Base-by-base conservation (phyloP, 495 filamentous ascomycete species). In the Opeltia flavorubescens region DNA sequence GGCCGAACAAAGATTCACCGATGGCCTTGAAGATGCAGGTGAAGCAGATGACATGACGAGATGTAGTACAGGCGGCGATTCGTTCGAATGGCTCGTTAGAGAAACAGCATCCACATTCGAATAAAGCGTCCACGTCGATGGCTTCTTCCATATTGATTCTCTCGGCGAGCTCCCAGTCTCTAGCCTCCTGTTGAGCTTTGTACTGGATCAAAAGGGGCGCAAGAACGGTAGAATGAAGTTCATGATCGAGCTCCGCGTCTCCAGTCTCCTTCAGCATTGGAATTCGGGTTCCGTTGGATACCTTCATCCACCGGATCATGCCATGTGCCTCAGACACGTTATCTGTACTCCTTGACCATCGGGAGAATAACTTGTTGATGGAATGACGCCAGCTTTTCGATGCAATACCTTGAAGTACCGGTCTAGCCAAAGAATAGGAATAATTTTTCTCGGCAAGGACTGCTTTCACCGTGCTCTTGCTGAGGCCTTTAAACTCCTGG, bases 101-200 rank as follows among this genome's bases (percentile, higher is more conserved):
- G 53, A 83, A 91, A 64, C 91, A 98, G 65, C 89, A 95, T 55
- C 81, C 80, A 60, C 91, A 98, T 57, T 96, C 91, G 53, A 87
- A 81, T 15, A 89, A 59, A 21, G 78, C 79, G 25, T 80, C 71
- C 5, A 68, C 73, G 25, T 74, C 67, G 54, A 83, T 77, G 4
- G 91, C 89, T 53, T 95, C 84, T 31, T 66, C 62, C 20, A 75
- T 77, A 61, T 94, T 91, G 48, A 94, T 54, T 21, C 75, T 66
- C 5, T 74, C 52, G 7, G 91, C 88, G 29, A 84, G 50, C 27
- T 58, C 56, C 43, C 66, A 71, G 54, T 98, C 91, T 15, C 63
- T 62, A 1, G 55, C 61, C 35, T 84, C 76, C 49, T 74, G 77
- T n/a, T 78, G 71, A 26, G 66, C 61, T 7, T 68, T 72, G 17